Conservation (phyloP, 192 early-diverging fungal species). For the Diversispora epigaea region DNA sequence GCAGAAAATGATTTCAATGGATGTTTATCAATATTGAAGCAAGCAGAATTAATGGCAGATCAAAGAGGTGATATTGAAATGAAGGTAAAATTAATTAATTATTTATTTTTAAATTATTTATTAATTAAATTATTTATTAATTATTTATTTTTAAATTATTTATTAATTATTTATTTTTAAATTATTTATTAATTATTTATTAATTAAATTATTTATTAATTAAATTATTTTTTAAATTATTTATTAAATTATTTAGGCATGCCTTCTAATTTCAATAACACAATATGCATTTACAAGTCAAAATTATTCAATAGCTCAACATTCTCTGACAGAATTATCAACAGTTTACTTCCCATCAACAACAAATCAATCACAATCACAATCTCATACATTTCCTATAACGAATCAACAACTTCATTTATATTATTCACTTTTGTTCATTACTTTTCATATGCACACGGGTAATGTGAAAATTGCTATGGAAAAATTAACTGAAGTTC, state of each 20-base stretch:
- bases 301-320: conserved; percentile 22
- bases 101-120: not conserved
- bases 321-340: conserved; percentile 26
- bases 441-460: conserved; percentile 32
- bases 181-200: not conserved
- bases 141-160: not conserved
- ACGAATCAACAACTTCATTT: conserved; percentile 27
- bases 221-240: too few relatives aligned
- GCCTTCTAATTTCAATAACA: conserved; percentile 26
- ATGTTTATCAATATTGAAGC: conserved; percentile 26
- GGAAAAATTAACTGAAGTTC: conserved; percentile 31
- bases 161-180: not conserved
- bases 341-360: conserved; percentile 31
- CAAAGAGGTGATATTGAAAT: conserved; percentile 33
- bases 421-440: conserved; percentile 31
- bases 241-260: conserved; percentile 16
- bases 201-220: not conserved
- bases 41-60: conserved; percentile 31
- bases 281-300: conserved; percentile 33
- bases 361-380: conserved; percentile 9
- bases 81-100: conserved; percentile 24
- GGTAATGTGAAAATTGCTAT: conserved; percentile 29
- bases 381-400: conserved; percentile 25
- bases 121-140: not conserved
- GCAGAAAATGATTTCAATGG: conserved; percentile 21